These are phyloP conservation scores for Penicillium sp. DNA, from an alignment of 2,329 filamentous ascomycete genomes.

Conservation along the genomic window DNA sequence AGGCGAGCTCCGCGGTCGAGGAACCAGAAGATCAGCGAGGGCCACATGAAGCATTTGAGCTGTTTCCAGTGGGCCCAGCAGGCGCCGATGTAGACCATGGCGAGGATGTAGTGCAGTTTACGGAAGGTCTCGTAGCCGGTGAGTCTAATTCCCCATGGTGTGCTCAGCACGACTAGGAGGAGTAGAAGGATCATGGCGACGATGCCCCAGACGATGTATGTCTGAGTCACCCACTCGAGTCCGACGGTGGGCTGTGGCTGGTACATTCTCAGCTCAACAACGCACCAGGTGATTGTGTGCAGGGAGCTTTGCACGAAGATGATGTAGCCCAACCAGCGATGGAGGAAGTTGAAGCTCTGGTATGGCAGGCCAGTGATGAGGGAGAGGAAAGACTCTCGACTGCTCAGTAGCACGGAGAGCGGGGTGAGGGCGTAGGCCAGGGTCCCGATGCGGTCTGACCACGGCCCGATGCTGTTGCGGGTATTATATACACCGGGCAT, in stretches of 20 bases:
- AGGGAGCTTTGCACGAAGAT: conserved; percentile 66
- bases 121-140: conserved; percentile 78
- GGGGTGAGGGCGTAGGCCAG: conserved; percentile 73
- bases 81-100: conserved; percentile 70
- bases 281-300: conserved; percentile 69
- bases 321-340: conserved; percentile 72
- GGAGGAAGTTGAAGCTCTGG: conserved; percentile 73
- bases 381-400: conserved; percentile 67
- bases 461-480: conserved; percentile 64
- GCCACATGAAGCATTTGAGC: conserved; percentile 66
- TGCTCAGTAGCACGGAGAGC: conserved; percentile 64
- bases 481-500: conserved; percentile 58
- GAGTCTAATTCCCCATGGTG: conserved; percentile 56
- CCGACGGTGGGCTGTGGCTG: conserved; percentile 65
- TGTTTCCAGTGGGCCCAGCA: conserved; percentile 73
- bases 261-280: conserved; percentile 66
- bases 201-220: conserved; percentile 71
- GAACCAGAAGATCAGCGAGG: conserved; percentile 62
- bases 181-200: conserved; percentile 65
- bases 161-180: conserved; percentile 60
- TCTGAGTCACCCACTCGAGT: conserved; percentile 56
- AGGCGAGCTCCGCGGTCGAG: conserved; percentile 61
- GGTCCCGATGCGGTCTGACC: conserved; percentile 65
- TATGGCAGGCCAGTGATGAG: conserved; percentile 70
- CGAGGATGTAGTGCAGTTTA: conserved; percentile 69